phyloP scores from a whole-genome alignment of 495 filamentous ascomycete genomes.

The Penicillium dipodomyicola region DNA sequence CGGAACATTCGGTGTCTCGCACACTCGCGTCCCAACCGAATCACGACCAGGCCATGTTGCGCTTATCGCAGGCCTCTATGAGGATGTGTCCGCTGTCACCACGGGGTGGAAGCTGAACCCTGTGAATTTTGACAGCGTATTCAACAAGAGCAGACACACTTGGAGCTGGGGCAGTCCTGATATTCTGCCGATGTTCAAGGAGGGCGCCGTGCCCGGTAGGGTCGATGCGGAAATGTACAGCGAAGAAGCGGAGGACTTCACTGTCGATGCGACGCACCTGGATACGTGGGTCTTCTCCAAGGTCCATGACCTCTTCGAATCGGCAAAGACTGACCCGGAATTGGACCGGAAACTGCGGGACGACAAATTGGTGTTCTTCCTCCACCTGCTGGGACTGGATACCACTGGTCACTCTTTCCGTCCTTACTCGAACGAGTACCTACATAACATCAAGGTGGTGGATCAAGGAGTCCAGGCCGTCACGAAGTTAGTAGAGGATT shows the following conservation, averaged over 20 bases:
- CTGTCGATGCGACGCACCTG: conserved; percentile 70
- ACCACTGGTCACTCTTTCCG: conserved; percentile 85
- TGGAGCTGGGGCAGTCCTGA: conserved; percentile 99
- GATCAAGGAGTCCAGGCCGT: conserved; percentile 85
- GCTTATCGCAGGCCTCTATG: conserved; percentile 94
- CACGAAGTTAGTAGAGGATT: conserved; percentile 76
- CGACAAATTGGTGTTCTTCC: conserved; percentile 91
- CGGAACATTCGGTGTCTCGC: conserved; percentile 98
- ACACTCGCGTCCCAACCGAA: conserved; percentile 96
- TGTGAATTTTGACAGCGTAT: conserved; percentile 97
- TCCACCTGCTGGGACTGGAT: conserved; percentile 94
- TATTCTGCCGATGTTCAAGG: conserved; percentile 95
- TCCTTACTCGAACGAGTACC: conserved; percentile 93
- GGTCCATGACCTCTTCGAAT: conserved; percentile 79
- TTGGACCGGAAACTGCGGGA: conserved; percentile 70
- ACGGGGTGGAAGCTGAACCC: conserved; percentile 99
- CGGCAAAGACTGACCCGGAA: conserved; percentile 74
- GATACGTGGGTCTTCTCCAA: conserved; percentile 96
- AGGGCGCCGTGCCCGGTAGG: conserved; percentile 82
- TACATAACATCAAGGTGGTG: conserved; percentile 91
- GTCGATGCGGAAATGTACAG: conserved; percentile 83
- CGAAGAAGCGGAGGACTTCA: conserved; percentile 87
- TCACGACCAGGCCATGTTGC: conserved; percentile 97
- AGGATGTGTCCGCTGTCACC: conserved; percentile 95
- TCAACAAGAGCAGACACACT: conserved; percentile 93